These are phyloP conservation scores for Zygosaccharomyces gambellarensis DNA, from an alignment of 805 yeast species.

Conservation along the genomic window DNA sequence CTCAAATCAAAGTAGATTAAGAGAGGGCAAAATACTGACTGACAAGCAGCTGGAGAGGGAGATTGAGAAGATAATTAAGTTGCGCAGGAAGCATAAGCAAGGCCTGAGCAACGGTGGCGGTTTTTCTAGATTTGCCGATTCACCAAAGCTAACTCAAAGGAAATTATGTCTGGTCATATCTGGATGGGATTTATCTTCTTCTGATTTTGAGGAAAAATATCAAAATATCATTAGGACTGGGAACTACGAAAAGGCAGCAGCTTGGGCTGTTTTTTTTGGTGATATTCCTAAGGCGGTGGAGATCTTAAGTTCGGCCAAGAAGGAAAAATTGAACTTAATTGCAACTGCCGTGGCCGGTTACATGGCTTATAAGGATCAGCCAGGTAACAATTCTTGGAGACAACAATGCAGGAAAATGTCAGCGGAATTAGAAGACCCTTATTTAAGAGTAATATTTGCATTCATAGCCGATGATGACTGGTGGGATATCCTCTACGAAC, in stretches of 20 bases:
- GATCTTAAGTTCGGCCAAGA: slow-evolving; percentile 68
- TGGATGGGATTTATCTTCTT: slow-evolving; percentile 82
- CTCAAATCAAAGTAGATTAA: slow-evolving; percentile 45
- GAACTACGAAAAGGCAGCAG: slow-evolving; percentile 85
- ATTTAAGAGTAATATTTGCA: slow-evolving; percentile 86
- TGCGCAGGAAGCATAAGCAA: slow-evolving; percentile 33
- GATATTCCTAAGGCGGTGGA: slow-evolving; percentile 76
- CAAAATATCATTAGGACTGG: slow-evolving; percentile 51
- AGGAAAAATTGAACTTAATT: slow-evolving; percentile 67
- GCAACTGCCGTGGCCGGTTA: slow-evolving; percentile 94
- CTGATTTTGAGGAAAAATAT: slow-evolving; percentile 69
- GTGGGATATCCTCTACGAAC: slow-evolving; percentile 93
- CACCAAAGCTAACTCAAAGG: slow-evolving; percentile 53
- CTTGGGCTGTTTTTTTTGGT: slow-evolving; percentile 95
- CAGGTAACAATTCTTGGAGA: slow-evolving; percentile 76
- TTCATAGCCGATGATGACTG: slow-evolving; percentile 91
- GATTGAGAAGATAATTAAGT: slow-evolving; percentile 38
- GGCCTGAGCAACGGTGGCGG: slow-evolving; percentile 22
- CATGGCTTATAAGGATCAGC: slow-evolving; percentile 38
- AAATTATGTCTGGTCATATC: slow-evolving; percentile 75
- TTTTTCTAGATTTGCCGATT: slow-evolving; percentile 21
- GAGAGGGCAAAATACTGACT: slow-evolving; percentile 25
- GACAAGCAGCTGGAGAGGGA: slow-evolving; percentile 34
- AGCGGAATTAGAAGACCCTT: slow-evolving; percentile 84
- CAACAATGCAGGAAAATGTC: slow-evolving; percentile 88